Evolutionary conservation across 306 rosid species (phyloP).

Genomic region (Trifolium pratense): DNA sequence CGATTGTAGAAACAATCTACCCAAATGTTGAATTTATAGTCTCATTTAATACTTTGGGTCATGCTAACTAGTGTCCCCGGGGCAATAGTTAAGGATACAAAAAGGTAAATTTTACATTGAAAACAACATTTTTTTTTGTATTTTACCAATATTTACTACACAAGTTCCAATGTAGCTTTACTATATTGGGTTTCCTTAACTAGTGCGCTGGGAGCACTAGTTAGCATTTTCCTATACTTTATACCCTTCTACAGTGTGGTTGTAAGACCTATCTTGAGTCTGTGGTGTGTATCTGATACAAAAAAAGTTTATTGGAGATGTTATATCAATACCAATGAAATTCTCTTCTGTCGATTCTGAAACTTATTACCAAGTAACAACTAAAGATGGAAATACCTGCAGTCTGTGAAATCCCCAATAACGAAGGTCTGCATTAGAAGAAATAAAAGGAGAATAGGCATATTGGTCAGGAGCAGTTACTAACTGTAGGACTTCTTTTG

Average conservation of each 20-base stretch:
- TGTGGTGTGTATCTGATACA: slow-evolving; percentile 16
- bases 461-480: not conserved
- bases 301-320: slow-evolving; percentile 21
- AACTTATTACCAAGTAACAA: slow-evolving; percentile 3
- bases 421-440: no score
- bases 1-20: not conserved
- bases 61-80: no score
- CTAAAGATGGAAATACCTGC: slow-evolving; percentile 11
- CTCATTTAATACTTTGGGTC: slow-evolving; percentile 19
- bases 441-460: not conserved
- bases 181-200: no score
- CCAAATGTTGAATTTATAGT: slow-evolving; percentile 13
- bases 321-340: slow-evolving; percentile 23
- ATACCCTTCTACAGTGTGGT: slow-evolving; percentile 13
- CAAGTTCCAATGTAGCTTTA: no score
- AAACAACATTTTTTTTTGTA: no score
- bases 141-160: no score
- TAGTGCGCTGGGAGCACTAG: no score
- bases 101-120: no score
- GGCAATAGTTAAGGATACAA: no score
- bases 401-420: not conserved
- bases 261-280: slow-evolving; percentile 1
- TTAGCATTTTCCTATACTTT: no score
- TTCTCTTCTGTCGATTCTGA: slow-evolving; percentile 15
- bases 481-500: slow-evolving; percentile 1